Evolutionary conservation across 2,329 filamentous ascomycete genomes (phyloP), one percentile per base, ranked within the genome.

Genomic region (Pleoardoris graminearum): DNA sequence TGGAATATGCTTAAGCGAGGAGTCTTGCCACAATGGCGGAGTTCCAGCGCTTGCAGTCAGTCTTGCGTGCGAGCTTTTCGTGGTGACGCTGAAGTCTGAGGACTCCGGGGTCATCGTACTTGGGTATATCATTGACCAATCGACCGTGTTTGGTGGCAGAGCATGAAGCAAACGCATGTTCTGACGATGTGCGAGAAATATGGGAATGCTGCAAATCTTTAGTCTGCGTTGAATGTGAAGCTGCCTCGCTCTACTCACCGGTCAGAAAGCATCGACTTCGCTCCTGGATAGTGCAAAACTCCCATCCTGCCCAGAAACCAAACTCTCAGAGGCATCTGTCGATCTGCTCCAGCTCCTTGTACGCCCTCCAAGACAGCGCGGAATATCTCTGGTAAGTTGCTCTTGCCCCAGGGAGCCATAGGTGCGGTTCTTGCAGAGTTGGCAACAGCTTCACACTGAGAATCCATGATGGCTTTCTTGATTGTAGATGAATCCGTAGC

Each of bases 251-350:
- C 57, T 19, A 55, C 59, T 53, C 43, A 61, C 59, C 56, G 56
- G 30, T 46, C 49, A 19, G 57, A 68, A 6, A 77, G 48, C 60
- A 70, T 63, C 33, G 58, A 53, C 17, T 68, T 50, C 22, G 65
- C 66, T 10, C 69, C 71, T 10, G 76, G 75, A 50, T 62, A 72
- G n/a, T 70, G 54, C 51, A 77, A 52, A 11, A 74, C 66, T 10
- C 68, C 64, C 48, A 74, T 37, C 1, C 73, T 73, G 44, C 58
- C 70, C 16, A 73, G 55, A 33, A 78, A 68, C 75, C 76, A 78
- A 2, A 59, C 59, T 52, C 76, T 68, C 51, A 77, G 57, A 1
- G 72, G 70, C 33, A 51, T 60, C 11, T 65, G 58, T 44, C 70
- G 67, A 41, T 75, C 66, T 44, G 45, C 47, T 14, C 71, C 67